Base-by-base conservation (phyloP, 148 eudicot species). In the Arbutus unedo region DNA sequence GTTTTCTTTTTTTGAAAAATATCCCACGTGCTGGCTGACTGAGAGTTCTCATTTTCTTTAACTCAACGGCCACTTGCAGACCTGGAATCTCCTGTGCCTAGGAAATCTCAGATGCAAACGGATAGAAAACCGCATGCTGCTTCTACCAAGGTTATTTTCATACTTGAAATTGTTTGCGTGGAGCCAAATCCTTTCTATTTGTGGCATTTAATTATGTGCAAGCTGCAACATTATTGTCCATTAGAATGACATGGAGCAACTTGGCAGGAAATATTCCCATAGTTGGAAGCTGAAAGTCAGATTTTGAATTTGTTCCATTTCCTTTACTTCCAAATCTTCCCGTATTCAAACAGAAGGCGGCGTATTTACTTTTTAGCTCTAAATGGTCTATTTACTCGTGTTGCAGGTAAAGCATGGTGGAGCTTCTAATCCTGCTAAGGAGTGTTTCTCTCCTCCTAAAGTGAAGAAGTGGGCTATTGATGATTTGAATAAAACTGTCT, bases 391-490 rank as follows among this genome's bases (percentile, higher is more conserved):
- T 57, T 43, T 57, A 43, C 50, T 77, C 11, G 56, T 67, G 15
- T 47, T 48, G 21, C 51, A 7, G 74, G 16, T 78, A 56, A 44
- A 82, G 79, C 79, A 84, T 85, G 82, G 66, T 54, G 88, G 82
- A 84, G 64, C 85, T 66, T 84, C 86, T 56, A 82, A 84, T 53
- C 75, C 81, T 76, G 81, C 86, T 31, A 86, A 87, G 73, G 92
- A 89, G 49, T 77, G 76, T 14, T 86, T 94, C 76, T 84, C 89
- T 82, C 91, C 92, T 85, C 85, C 86, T 54, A 89, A 90, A 84
- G 93, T 89, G 86, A 91, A 90, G 89, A 93, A 88, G 81, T 96
- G 99, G 98, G 99, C 92, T 85, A 55, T 80, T n/a, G 93, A 91
- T 79, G 99, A 96, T 87, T 85, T 93, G 21, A 87, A 84, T 25